phyloP scores from a whole-genome alignment of 768 basidiomycete species.

The Russula virescens region DNA sequence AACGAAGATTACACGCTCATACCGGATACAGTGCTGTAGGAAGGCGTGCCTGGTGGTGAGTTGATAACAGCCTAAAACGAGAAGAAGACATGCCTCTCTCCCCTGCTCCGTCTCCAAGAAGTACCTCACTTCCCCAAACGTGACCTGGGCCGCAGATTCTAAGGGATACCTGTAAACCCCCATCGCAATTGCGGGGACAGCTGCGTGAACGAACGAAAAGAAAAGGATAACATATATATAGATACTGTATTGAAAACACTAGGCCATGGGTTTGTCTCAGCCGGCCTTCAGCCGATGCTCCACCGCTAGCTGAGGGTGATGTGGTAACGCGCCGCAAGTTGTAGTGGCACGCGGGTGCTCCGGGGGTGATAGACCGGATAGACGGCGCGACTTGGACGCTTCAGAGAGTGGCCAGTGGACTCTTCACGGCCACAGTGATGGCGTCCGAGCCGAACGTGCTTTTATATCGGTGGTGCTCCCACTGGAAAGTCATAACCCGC shows the following conservation, averaged over 20 bases:
- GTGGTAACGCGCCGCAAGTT: slow-evolving; percentile 64
- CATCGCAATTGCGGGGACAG: slow-evolving; percentile 77
- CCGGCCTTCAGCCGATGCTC: slow-evolving; percentile 44
- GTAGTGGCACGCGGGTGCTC: slow-evolving; percentile 42
- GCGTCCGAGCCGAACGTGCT: background rate
- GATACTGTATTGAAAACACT: too few species aligned
- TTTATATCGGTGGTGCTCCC: slow-evolving; percentile 42
- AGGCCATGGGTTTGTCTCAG: too few species aligned
- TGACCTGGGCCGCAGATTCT: slow-evolving; percentile 62
- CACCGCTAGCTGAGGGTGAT: slow-evolving; percentile 57
- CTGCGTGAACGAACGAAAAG: slow-evolving; percentile 33
- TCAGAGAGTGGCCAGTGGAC: background rate
- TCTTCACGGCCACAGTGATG: background rate
- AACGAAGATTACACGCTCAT: slow-evolving; percentile 72
- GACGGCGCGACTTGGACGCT: slow-evolving; percentile 40
- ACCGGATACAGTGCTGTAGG: slow-evolving; percentile 22
- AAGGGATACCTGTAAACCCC: slow-evolving; percentile 78
- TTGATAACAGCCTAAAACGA: background rate
- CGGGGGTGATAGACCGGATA: slow-evolving; percentile 58
- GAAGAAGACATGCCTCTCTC: slow-evolving; percentile 29
- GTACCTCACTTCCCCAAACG: slow-evolving; percentile 50
- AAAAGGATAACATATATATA: background rate
- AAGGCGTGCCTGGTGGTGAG: background rate
- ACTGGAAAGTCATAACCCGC: slow-evolving; percentile 69
- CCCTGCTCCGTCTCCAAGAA: slow-evolving; percentile 52